These are phyloP conservation scores for Millerago galiae DNA, from an alignment of 805 yeast species.

Conservation along the genomic window DNA sequence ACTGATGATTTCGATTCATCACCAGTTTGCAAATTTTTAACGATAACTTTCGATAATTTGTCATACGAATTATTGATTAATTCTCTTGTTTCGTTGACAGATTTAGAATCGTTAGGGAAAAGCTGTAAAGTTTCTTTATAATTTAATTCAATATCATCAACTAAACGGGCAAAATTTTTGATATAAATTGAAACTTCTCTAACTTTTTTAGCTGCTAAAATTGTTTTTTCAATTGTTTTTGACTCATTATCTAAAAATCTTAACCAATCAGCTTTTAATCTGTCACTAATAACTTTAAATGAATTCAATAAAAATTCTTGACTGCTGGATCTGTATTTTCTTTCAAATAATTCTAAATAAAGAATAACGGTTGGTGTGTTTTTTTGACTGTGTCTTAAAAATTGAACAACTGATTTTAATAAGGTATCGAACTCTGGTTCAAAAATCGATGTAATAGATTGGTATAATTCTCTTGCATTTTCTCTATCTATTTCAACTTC, in stretches of 20 bases:
- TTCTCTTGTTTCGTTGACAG: conserved; percentile 18
- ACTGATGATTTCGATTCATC: conserved; percentile 13
- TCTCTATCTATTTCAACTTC: conserved; percentile 40
- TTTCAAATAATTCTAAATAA: conserved; percentile 35
- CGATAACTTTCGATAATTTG: conserved; percentile 24
- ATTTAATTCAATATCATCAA: conserved; percentile 31
- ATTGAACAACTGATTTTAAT: conserved; percentile 25
- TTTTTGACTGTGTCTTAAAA: conserved; percentile 32
- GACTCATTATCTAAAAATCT: conserved; percentile 52
- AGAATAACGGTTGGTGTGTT: conserved; percentile 37
- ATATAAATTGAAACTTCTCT: conserved; percentile 39
- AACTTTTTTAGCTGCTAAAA: conserved; percentile 28
- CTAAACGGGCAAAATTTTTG: conserved; percentile 41
- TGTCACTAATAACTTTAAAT: conserved; percentile 45
- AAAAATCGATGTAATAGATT: conserved; percentile 42
- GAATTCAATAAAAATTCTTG: conserved; percentile 58
- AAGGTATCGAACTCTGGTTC: conserved; percentile 28
- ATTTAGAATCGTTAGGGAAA: conserved; percentile 4
- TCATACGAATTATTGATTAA: conserved; percentile 26
- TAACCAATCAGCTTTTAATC: conserved; percentile 50
- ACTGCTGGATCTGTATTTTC: conserved; percentile 38
- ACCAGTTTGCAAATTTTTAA: conserved; percentile 25
- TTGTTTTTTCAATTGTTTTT: conserved; percentile 33
- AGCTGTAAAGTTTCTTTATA: conserved; percentile 10
- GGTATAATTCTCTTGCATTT: conserved; percentile 40